Conservation (phyloP, 495 filamentous ascomycete species). For the Collariella sp. region DNA sequence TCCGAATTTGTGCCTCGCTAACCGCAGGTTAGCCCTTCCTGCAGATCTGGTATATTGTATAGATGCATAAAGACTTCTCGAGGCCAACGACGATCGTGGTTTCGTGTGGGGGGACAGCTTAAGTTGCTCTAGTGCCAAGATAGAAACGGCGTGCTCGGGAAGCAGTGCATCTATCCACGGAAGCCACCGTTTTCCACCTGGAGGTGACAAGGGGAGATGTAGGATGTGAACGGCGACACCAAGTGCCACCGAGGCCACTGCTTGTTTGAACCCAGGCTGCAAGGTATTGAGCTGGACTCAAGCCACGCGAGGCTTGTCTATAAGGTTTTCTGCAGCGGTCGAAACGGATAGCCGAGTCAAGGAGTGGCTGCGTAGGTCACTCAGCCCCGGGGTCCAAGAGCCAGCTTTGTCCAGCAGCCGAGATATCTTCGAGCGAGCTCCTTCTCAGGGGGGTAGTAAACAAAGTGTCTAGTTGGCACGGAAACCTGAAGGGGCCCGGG, state of each 20-base stretch:
- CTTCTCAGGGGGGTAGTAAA: not conserved
- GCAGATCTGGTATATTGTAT: not conserved
- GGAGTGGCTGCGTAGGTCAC: not conserved
- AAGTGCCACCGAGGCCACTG: too few relatives aligned
- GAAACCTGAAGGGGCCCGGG: not conserved
- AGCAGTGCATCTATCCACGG: not conserved
- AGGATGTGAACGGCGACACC: too few relatives aligned
- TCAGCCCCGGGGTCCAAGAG: not conserved
- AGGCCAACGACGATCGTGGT: not conserved
- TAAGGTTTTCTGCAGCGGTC: not conserved
- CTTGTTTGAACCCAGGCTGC: too few relatives aligned
- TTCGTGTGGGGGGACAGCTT: not conserved
- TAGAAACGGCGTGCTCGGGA: not conserved
- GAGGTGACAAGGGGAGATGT: too few relatives aligned
- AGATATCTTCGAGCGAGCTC: not conserved
- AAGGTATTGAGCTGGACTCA: too few relatives aligned
- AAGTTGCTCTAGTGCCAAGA: not conserved
- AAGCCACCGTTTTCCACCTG: not conserved
- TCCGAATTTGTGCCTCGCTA: not conserved
- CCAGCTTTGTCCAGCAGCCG: not conserved
- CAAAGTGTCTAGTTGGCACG: not conserved
- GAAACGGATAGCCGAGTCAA: not conserved
- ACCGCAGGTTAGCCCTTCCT: not conserved
- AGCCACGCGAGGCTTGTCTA: too few relatives aligned
- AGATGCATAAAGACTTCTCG: not conserved